These are phyloP conservation scores for Onygenales sp. DNA, from an alignment of 2,329 filamentous ascomycete genomes.

Conservation along the genomic window DNA sequence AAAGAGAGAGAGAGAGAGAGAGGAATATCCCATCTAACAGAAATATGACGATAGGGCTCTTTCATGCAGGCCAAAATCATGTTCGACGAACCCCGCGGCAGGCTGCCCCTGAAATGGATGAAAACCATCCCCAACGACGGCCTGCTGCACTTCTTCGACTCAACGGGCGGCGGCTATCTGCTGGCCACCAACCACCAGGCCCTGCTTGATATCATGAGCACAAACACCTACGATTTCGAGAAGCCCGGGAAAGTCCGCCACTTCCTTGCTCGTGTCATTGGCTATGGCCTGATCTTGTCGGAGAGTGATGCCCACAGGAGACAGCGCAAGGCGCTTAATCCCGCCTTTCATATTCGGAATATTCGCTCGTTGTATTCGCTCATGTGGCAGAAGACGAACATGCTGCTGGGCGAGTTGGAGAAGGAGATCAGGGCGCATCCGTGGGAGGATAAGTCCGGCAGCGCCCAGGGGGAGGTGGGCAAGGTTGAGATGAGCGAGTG, in stretches of 20 bases:
- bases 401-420: slow-evolving; percentile 26
- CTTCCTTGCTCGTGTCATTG: slow-evolving; percentile 41
- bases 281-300: slow-evolving; percentile 41
- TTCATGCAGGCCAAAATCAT: slow-evolving; percentile 19
- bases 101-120: slow-evolving; percentile 35
- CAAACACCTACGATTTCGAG: slow-evolving; percentile 45
- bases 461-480: slow-evolving; percentile 14
- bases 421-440: slow-evolving; percentile 20
- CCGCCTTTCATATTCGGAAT: slow-evolving; percentile 28
- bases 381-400: slow-evolving; percentile 29
- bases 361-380: slow-evolving; percentile 25
- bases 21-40: background rate
- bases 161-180: slow-evolving; percentile 31
- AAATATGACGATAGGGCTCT: slow-evolving; percentile 14
- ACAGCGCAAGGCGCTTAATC: slow-evolving; percentile 31
- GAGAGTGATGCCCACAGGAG: slow-evolving; percentile 43
- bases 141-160: slow-evolving; percentile 42
- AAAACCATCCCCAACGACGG: slow-evolving; percentile 46
- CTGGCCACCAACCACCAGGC: slow-evolving; percentile 28
- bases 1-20: background rate
- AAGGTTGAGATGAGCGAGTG: slow-evolving; percentile 27
- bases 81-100: slow-evolving; percentile 25
- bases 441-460: slow-evolving; percentile 16
- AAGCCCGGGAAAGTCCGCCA: slow-evolving; percentile 37
- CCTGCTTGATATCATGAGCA: slow-evolving; percentile 43